Percentiles rank a stretch among this genome's conserved stretches.
Conservation (phyloP, 1,284 basidiomycete species). For the Marasmius oreades region DNA sequence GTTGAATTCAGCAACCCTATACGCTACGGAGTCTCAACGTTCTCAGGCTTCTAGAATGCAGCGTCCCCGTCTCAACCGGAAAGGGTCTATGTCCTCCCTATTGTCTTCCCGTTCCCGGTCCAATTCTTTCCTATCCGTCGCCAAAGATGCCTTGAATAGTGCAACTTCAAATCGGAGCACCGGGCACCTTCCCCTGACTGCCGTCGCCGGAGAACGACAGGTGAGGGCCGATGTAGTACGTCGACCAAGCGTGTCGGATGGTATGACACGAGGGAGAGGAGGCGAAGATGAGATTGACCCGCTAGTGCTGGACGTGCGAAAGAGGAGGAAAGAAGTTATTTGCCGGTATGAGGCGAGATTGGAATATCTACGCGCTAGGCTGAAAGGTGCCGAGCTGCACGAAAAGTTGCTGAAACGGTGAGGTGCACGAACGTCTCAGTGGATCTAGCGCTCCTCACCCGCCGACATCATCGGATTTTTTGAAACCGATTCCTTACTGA, state of each 20-base stretch:
- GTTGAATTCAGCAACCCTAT: slow-evolving; percentile 6
- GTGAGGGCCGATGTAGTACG: background rate
- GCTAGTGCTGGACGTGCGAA: slow-evolving; percentile 55
- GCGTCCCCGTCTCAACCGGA: background rate
- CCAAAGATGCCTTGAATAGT: background rate
- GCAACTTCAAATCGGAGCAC: slow-evolving; percentile 23
- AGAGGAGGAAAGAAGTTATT: slow-evolving; percentile 59
- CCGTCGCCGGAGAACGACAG: slow-evolving; percentile 15
- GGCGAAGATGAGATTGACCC: slow-evolving; percentile 27
- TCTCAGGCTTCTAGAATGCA: background rate
- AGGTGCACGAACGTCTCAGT: background rate
- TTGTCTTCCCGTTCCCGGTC: background rate
- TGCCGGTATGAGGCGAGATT: slow-evolving; percentile 64
- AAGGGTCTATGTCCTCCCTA: slow-evolving; percentile 25
- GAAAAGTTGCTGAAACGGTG: slow-evolving; percentile 61
- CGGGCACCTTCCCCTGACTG: slow-evolving; percentile 27
- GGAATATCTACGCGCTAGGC: slow-evolving; percentile 66
- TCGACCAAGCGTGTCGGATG: slow-evolving; percentile 19
- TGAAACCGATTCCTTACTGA: too few species aligned
- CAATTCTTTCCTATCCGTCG: background rate
- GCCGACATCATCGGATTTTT: too few species aligned
- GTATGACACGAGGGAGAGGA: slow-evolving; percentile 19
- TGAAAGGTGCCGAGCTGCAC: slow-evolving; percentile 71
- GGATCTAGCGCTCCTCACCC: too few species aligned
- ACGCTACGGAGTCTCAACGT: too few species aligned